Conservation (phyloP, 2,329 filamentous ascomycete species). For the Anisogramma anomala region DNA sequence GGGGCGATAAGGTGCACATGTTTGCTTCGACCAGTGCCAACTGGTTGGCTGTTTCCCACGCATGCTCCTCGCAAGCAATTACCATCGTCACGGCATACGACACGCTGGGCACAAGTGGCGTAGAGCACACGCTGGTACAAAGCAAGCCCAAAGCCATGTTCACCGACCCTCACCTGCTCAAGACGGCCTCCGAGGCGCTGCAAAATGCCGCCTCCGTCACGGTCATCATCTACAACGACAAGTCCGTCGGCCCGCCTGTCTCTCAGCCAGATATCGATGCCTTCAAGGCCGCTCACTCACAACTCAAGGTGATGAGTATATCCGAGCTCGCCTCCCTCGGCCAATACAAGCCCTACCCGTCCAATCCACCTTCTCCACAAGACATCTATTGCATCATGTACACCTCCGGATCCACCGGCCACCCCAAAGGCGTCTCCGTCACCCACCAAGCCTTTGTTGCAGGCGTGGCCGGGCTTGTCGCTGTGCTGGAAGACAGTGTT, state of each 20-base stretch:
- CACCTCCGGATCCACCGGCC: slow-evolving; percentile 81
- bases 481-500: slow-evolving; percentile 66
- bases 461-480: slow-evolving; percentile 70
- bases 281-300: slow-evolving; percentile 45
- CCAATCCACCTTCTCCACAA: slow-evolving; percentile 58
- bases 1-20: slow-evolving; percentile 61
- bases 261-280: slow-evolving; percentile 39
- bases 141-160: slow-evolving; percentile 76
- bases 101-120: slow-evolving; percentile 72
- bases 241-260: slow-evolving; percentile 35
- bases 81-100: slow-evolving; percentile 92
- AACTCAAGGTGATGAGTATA: slow-evolving; percentile 41
- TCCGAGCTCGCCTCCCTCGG: slow-evolving; percentile 45
- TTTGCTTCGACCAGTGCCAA: slow-evolving; percentile 75
- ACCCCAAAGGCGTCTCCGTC: slow-evolving; percentile 79
- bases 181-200: slow-evolving; percentile 45
- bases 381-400: slow-evolving; percentile 79
- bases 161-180: slow-evolving; percentile 67
- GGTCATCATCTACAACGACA: slow-evolving; percentile 52
- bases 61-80: slow-evolving; percentile 70
- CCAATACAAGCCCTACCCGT: slow-evolving; percentile 57
- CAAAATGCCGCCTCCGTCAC: slow-evolving; percentile 45
- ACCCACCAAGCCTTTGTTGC: slow-evolving; percentile 72
- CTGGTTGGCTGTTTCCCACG: slow-evolving; percentile 77
- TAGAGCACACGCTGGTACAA: slow-evolving; percentile 76